phyloP scores from a whole-genome alignment of 1,284 basidiomycete genomes.

The Amylostereum areolatum region DNA sequence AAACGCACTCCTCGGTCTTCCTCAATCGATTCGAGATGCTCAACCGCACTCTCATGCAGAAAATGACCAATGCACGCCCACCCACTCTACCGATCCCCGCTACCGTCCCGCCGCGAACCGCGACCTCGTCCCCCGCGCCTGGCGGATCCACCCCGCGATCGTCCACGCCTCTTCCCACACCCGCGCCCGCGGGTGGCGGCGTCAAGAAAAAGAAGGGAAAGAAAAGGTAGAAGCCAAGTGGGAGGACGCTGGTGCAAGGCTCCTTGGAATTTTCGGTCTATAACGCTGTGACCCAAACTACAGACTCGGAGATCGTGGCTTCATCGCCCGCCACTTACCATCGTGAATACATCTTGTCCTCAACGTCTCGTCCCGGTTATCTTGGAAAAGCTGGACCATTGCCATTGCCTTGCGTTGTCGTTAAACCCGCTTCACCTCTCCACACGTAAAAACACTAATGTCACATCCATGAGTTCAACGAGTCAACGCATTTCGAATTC shows the following conservation, averaged over 20 bases:
- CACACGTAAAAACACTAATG: too few relatives aligned
- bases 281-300: neutral
- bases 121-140: conserved; percentile 17
- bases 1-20: conserved; percentile 88
- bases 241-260: neutral
- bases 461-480: too few relatives aligned
- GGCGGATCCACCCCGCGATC: conserved; percentile 17
- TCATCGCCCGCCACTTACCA: too few relatives aligned
- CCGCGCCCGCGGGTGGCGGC: conserved; percentile 23
- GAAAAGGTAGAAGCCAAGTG: conserved; percentile 34
- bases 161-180: conserved; percentile 10
- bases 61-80: conserved; percentile 65
- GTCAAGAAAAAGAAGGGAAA: conserved; percentile 55
- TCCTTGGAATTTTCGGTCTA: neutral
- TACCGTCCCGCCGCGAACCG: conserved; percentile 5
- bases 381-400: too few relatives aligned
- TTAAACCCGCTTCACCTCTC: too few relatives aligned
- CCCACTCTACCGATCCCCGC: conserved; percentile 13
- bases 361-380: too few relatives aligned
- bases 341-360: too few relatives aligned
- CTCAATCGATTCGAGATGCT: conserved; percentile 92
- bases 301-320: too few relatives aligned
- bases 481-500: too few relatives aligned
- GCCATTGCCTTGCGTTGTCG: too few relatives aligned
- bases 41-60: conserved; percentile 76